These are phyloP conservation scores for Leccinum variicolor DNA, from an alignment of 768 basidiomycete species.

Conservation along the genomic window DNA sequence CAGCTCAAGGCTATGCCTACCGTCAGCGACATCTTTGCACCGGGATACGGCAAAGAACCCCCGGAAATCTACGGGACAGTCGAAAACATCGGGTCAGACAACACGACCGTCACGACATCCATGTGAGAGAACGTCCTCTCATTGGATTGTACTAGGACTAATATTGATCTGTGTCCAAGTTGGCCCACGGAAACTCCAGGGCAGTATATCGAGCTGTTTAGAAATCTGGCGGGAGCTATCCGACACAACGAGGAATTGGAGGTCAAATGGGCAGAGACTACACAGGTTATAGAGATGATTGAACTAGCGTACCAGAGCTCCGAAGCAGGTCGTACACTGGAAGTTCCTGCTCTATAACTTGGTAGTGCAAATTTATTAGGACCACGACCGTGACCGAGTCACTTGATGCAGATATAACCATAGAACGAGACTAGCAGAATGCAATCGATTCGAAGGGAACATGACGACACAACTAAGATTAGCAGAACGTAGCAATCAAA, in stretches of 20 bases:
- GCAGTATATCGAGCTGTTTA: constrained; percentile 58
- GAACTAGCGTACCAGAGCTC: constrained; percentile 71
- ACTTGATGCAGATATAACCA: too few relatives aligned
- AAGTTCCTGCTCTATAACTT: constrained; percentile 23
- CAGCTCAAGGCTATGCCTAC: constrained; percentile 58
- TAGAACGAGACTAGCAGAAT: too few relatives aligned
- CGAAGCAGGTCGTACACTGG: constrained; percentile 50
- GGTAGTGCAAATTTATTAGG: neutral
- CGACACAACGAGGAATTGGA: constrained; percentile 48
- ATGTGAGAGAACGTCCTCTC: constrained; percentile 29
- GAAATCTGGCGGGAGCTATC: constrained; percentile 63
- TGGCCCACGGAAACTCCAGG: constrained; percentile 64
- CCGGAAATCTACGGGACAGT: constrained; percentile 60
- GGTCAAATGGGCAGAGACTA: constrained; percentile 75
- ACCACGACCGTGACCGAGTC: too few relatives aligned
- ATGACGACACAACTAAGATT: too few relatives aligned
- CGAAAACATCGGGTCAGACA: constrained; percentile 51
- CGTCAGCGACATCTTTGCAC: constrained; percentile 43
- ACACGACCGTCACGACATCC: constrained; percentile 28
- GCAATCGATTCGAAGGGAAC: too few relatives aligned
- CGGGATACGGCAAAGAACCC: constrained; percentile 58
- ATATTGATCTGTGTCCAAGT: constrained; percentile 33
- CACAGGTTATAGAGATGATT: constrained; percentile 70
- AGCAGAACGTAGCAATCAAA: too few relatives aligned
- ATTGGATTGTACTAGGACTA: constrained; percentile 22